A percentile compares a stretch with the other conserved stretches of the same genome.
These are phyloP conservation scores for Sphaerulina vaccinii DNA, from an alignment of 2,329 filamentous ascomycete genomes.

Conservation along the genomic window DNA sequence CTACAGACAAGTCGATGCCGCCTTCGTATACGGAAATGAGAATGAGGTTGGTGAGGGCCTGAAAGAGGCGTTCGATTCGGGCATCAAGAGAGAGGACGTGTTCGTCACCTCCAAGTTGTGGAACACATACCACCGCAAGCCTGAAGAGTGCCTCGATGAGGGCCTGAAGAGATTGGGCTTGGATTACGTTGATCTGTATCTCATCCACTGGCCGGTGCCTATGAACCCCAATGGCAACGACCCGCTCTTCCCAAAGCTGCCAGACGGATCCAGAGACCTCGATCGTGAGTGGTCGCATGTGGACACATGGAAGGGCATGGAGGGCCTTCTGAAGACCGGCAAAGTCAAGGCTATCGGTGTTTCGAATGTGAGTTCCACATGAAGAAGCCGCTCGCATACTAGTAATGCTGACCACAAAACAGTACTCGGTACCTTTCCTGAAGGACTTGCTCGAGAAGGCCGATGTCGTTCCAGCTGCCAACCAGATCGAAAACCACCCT, in stretches of 20 bases:
- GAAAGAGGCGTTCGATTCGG: slow-evolving; percentile 65
- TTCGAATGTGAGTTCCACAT: slow-evolving; percentile 38
- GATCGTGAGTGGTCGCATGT: slow-evolving; percentile 67
- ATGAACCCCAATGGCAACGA: slow-evolving; percentile 75
- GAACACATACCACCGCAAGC: slow-evolving; percentile 72
- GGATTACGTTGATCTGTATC: slow-evolving; percentile 77
- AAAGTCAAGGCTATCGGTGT: slow-evolving; percentile 53
- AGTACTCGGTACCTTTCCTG: slow-evolving; percentile 48
- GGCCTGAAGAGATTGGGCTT: slow-evolving; percentile 71
- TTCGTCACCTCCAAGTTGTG: slow-evolving; percentile 86
- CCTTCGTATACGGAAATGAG: slow-evolving; percentile 79
- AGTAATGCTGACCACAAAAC: not conserved
- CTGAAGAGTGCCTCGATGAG: slow-evolving; percentile 68
- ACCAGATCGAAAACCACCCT: slow-evolving; percentile 64
- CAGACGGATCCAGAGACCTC: slow-evolving; percentile 73
- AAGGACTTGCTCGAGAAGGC: slow-evolving; percentile 47
- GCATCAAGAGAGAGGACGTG: slow-evolving; percentile 71
- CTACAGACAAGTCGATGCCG: slow-evolving; percentile 61
- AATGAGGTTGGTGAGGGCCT: slow-evolving; percentile 78
- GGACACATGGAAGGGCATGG: slow-evolving; percentile 75
- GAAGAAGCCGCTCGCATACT: not conserved
- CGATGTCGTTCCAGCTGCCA: slow-evolving; percentile 30
- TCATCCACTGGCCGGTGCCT: slow-evolving; percentile 75
- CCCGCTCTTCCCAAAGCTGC: slow-evolving; percentile 70
- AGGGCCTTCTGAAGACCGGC: slow-evolving; percentile 55